A percentile compares a stretch with the other conserved stretches of the same genome.
Conservation (phyloP, 495 filamentous ascomycete species). For the Tetracladium setigerum region DNA sequence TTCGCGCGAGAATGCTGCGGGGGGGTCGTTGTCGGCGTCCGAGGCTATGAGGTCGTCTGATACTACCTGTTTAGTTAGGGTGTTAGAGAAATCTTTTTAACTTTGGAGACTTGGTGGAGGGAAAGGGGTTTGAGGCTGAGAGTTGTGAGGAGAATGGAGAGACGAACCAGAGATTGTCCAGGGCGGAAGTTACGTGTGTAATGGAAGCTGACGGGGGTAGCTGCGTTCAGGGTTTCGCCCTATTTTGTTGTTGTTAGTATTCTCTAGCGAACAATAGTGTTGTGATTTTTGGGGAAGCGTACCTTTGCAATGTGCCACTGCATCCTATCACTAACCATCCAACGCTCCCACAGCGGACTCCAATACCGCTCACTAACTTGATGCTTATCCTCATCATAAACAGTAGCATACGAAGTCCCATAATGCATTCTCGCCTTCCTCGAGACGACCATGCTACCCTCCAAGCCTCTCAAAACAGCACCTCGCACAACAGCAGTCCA, state of each 20-base stretch:
- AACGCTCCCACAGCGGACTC: constrained; percentile 69
- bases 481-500: constrained; percentile 71
- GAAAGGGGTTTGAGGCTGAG: too few species aligned
- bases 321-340: constrained; percentile 76
- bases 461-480: constrained; percentile 59
- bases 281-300: not conserved
- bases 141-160: not conserved
- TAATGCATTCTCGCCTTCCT: constrained; percentile 64
- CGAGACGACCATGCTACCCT: constrained; percentile 63
- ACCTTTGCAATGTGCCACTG: constrained; percentile 67
- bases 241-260: constrained; percentile 22
- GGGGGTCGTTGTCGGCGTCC: constrained; percentile 51
- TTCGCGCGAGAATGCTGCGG: constrained; percentile 45
- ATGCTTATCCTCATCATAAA: constrained; percentile 64
- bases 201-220: constrained; percentile 62
- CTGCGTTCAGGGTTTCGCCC: constrained; percentile 61
- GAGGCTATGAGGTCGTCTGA: constrained; percentile 69
- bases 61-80: constrained; percentile 55
- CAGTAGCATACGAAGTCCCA: constrained; percentile 70
- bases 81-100: too few species aligned
- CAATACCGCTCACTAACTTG: constrained; percentile 61
- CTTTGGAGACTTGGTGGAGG: too few species aligned
- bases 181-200: constrained; percentile 67
- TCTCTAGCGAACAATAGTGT: not conserved
- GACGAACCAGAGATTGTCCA: constrained; percentile 18